Conservation (phyloP, 1,139 yeast genomes). For the Suhomyces atakaporum region DNA sequence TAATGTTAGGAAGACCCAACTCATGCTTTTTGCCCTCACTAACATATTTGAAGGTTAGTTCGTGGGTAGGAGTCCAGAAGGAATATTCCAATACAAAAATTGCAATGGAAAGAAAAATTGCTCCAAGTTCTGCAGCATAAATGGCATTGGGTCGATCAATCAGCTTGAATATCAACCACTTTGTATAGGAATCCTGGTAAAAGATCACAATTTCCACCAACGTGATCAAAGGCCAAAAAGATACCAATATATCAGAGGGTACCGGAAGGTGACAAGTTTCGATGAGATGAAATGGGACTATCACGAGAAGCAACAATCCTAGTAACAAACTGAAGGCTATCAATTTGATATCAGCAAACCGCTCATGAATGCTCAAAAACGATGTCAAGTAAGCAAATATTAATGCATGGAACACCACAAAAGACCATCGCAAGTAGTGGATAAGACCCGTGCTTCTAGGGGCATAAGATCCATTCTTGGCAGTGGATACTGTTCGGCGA, state of each 20-base stretch:
- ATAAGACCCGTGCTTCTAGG: slow-evolving; percentile 33
- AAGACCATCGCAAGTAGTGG: slow-evolving; percentile 30
- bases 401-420: slow-evolving; percentile 30
- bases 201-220: slow-evolving; percentile 23
- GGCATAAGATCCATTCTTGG: slow-evolving; percentile 21
- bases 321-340: slow-evolving; percentile 24
- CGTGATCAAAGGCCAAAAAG: slow-evolving; percentile 45
- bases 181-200: slow-evolving; percentile 34
- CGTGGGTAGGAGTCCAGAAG: slow-evolving; percentile 34
- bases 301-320: slow-evolving; percentile 19
- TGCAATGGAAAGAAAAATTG: slow-evolving; percentile 22
- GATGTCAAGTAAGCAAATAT: slow-evolving; percentile 22
- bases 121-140: slow-evolving; percentile 19
- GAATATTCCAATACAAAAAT: slow-evolving; percentile 29
- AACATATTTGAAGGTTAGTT: slow-evolving; percentile 21
- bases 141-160: slow-evolving; percentile 13
- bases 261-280: slow-evolving; percentile 37
- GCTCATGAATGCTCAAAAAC: slow-evolving; percentile 24
- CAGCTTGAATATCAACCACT: slow-evolving; percentile 26
- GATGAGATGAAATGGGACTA: slow-evolving; percentile 44
- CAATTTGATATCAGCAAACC: slow-evolving; percentile 25
- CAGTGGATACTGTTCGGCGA: slow-evolving; percentile 14
- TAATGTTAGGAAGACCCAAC: slow-evolving; percentile 46
- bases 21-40: slow-evolving; percentile 14
- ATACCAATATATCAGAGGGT: slow-evolving; percentile 36